Evolutionary conservation across 208 protist genomes (phyloP).

Genomic region (Leishmania martiniquensis): DNA sequence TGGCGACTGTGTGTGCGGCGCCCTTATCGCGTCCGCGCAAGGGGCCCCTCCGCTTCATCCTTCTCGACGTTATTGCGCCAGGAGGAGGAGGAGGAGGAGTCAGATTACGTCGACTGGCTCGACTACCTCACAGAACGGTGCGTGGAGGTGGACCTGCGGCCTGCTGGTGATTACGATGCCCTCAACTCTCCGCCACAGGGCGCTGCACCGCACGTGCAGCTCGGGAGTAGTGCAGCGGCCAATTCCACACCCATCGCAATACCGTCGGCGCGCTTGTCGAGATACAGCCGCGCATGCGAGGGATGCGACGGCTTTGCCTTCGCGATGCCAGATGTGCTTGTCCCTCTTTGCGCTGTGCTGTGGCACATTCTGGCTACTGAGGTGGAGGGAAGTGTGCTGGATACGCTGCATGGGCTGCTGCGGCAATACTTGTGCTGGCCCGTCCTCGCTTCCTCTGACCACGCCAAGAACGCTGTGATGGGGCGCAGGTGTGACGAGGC

Average conservation of each 20-base stretch:
- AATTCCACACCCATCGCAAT: neutral
- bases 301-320: neutral
- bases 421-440: conserved; percentile 15
- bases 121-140: conserved; percentile 23
- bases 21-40: neutral
- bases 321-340: neutral
- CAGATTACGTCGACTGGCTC: conserved; percentile 27
- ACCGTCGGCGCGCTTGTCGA: neutral
- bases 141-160: conserved; percentile 10
- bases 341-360: conserved; percentile 39
- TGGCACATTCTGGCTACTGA: conserved; percentile 58
- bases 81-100: neutral
- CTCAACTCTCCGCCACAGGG: neutral
- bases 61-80: neutral
- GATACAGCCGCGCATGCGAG: neutral
- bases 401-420: conserved; percentile 35
- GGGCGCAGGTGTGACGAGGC: neutral
- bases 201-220: neutral
- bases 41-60: neutral
- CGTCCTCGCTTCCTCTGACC: conserved; percentile 6
- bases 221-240: neutral
- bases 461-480: neutral
- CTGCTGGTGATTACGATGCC: conserved; percentile 9
- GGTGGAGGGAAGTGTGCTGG: conserved; percentile 44
- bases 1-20: conserved; percentile 12